Evolutionary conservation across 2,329 filamentous ascomycete species (phyloP), one percentile per base, ranked within the genome.

Genomic region (Colletotrichum sansevieriae): DNA sequence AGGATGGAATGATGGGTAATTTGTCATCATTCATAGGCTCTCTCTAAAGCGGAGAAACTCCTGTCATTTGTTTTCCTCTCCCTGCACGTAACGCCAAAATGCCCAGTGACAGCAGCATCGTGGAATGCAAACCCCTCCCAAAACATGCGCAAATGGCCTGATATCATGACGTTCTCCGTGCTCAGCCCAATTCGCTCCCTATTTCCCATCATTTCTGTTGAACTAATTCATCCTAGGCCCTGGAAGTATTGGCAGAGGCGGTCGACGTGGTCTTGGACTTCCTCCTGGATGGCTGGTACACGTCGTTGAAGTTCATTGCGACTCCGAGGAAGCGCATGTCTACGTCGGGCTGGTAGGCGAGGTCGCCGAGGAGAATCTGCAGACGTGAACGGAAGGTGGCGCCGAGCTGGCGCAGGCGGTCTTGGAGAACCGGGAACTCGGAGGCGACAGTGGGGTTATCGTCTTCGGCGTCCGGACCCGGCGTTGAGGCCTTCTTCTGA

Each of bases 301-400:
- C 92, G 78, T 98, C 95, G 80, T 99, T 99, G 81, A 98, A 99
- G 81, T 98, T 99, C 94, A 99, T 98, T 46, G 96, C 93, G 54
- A 98, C 94, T 44, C 94, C 96, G 72, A 99, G 82, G 84, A 98
- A 98, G 63, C 95, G 87, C 90, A 99, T 93, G 78, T 99, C 96
- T 59, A 95, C 91, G 78, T 99, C 96, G 1, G 94, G 91, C 80
- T 98, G 95, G 80, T 97, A 95, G 9, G 94, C 92, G 71, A 99
- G 80, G 78, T 99, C 97, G 13, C 96, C 94, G 3, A 99, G 83
- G 63, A 99, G 82, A 46, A 95, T 84, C 77, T 94, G 94, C 56
- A 98, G 87, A 33, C 92, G 88, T 1, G 87, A 86, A 70, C 89
- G 87, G 82, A 98, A 99, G 68, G 94, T 92, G 12, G 85, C 83